Base-by-base conservation (phyloP, 1,284 basidiomycete species). In the Leccinum insigne region DNA sequence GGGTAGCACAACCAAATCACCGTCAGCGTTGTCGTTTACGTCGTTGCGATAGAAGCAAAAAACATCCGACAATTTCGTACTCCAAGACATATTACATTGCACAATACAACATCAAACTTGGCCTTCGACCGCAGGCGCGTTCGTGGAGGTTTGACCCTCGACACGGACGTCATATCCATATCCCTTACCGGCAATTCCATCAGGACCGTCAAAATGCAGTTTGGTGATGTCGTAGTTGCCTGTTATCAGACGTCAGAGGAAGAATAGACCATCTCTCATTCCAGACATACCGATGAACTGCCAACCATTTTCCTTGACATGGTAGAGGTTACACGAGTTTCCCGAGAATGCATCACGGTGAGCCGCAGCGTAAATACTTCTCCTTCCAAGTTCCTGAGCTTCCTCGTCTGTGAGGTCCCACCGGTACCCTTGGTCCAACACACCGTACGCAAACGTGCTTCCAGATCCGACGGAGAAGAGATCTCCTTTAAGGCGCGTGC, bases 331-430 rank as follows among this genome's bases (percentile, higher is more conserved):
- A 81, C 94, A 91, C 3, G 94, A 92, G 81, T 98, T 98, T 68
- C 98, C 98, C 4, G 97, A 99, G 85, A 94, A 99, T 1, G 97
- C 98, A 78, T 99, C 98, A 69, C 96, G 90, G 78, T 99, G 97
- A 66, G 95, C 95, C 58, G 98, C 98, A 57, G 97, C 98, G 71
- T 98, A 96, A 77, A 99, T 99, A 71, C 95, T 96, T 70, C 97
- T 83, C 75, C 95, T 83, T 11, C 94, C 98, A 40, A 99, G 89
- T 76, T 99, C 98, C 75, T 95, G 92, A 2, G 98, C 98, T 70
- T 99, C 98, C 68, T 91, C 96, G 69, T 96, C 95, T 13, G 91
- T 88, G 63, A 99, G 81, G 75, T 99, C 96, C 93, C 94, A 99
- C 66, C 82, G 87, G 81, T 99, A 99, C 2, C 92, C 95, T 79